A percentile compares a stretch with the other conserved stretches of the same genome.
Conservation (phyloP, 805 yeast genomes). For the Lipomyces lipofer region DNA sequence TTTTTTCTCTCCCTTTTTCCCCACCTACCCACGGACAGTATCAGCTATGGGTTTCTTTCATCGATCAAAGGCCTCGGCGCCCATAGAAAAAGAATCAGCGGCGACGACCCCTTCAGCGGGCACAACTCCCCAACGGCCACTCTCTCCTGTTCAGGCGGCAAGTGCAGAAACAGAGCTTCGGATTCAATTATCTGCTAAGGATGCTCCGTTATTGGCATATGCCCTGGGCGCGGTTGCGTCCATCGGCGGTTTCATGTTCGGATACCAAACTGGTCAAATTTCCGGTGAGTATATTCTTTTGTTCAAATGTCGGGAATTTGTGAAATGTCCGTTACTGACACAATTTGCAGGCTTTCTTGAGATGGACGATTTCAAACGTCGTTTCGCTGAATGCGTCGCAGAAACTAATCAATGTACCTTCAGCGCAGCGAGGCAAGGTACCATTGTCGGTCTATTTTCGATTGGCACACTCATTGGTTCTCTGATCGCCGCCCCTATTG, state of each 20-base stretch:
- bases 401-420: background rate
- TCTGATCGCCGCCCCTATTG: constrained; percentile 52
- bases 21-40: background rate
- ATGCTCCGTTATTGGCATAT: background rate
- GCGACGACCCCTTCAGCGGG: background rate
- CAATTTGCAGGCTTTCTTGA: background rate
- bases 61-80: background rate
- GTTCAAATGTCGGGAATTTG: background rate
- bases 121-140: background rate
- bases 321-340: background rate
- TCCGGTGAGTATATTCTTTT: background rate
- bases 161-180: background rate
- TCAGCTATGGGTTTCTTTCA: background rate
- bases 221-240: background rate
- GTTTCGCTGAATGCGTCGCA: background rate
- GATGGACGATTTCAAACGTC: background rate
- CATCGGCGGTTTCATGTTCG: background rate
- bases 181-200: background rate
- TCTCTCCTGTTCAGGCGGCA: background rate
- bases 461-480: constrained; percentile 1
- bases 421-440: background rate
- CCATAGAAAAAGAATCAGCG: background rate
- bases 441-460: constrained; percentile 61
- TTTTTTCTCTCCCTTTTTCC: background rate
- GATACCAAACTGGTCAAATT: constrained; percentile 4